Percentiles rank a stretch among this genome's conserved stretches.
These are phyloP conservation scores for Globisporangium cylindrosporum DNA, from an alignment of 352 stramenopile species.

Conservation along the genomic window DNA sequence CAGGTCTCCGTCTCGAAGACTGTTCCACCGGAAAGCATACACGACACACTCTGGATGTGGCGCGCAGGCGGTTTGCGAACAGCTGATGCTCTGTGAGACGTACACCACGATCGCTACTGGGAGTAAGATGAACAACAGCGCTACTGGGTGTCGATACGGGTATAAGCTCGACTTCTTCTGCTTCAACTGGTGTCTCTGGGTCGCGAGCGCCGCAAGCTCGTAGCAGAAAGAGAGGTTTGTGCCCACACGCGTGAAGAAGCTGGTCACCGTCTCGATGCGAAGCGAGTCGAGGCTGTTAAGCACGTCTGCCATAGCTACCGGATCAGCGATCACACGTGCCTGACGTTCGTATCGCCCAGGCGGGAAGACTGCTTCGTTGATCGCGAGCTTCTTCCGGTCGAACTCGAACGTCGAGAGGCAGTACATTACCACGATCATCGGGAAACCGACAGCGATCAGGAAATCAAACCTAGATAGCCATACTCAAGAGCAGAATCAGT, in stretches of 20 bases:
- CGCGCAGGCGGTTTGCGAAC: background rate
- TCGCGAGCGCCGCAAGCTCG: background rate
- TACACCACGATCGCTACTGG: background rate
- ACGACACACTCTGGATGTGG: constrained; percentile 13
- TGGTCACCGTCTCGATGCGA: background rate
- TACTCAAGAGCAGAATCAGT: too few species aligned
- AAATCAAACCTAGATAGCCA: constrained; percentile 12
- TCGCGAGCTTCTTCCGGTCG: constrained; percentile 19
- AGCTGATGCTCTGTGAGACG: constrained; percentile 9
- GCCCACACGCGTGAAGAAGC: background rate
- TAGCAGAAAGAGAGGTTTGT: background rate
- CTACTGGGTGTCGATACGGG: constrained; percentile 14
- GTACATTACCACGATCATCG: constrained; percentile 26
- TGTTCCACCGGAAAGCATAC: constrained; percentile 8
- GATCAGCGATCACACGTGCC: constrained; percentile 7
- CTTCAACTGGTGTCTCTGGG: background rate
- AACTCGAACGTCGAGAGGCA: constrained; percentile 26
- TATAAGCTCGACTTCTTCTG: background rate
- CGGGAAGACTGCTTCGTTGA: constrained; percentile 24
- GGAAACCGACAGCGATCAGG: constrained; percentile 26
- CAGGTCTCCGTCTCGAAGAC: background rate
- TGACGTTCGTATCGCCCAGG: constrained; percentile 13
- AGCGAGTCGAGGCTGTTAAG: background rate
- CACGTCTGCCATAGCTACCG: background rate
- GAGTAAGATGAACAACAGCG: background rate